A percentile compares a stretch with the other conserved stretches of the same genome.
Conservation (phyloP, 192 early-diverging fungal genomes). For the Gryganskiella cystojenkinii region DNA sequence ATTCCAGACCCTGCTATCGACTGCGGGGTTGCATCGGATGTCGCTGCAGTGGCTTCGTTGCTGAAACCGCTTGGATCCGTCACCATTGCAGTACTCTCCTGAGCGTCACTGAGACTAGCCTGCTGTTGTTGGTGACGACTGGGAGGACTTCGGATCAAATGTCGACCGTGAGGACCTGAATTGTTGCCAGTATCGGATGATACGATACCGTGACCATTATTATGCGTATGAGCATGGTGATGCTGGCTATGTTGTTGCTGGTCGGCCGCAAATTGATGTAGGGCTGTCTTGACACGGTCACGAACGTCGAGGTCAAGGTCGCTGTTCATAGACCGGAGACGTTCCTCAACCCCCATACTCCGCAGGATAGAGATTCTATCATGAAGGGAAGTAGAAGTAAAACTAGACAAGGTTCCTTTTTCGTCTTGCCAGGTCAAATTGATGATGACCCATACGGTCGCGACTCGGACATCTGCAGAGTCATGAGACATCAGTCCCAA, state of each 20-base stretch:
- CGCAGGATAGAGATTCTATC: too few relatives aligned
- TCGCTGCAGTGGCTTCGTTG: too few relatives aligned
- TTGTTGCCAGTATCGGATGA: background rate
- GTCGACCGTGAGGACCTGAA: too few relatives aligned
- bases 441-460: constrained; percentile 77
- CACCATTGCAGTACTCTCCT: too few relatives aligned
- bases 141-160: too few relatives aligned
- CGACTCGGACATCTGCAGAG: constrained; percentile 67
- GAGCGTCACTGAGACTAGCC: too few relatives aligned
- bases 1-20: too few relatives aligned
- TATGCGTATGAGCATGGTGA: constrained; percentile 13
- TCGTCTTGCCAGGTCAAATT: constrained; percentile 81
- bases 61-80: too few relatives aligned
- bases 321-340: constrained; percentile 62
- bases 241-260: too few relatives aligned
- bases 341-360: constrained; percentile 66
- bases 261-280: constrained; percentile 60
- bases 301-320: constrained; percentile 77
- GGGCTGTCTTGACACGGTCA: constrained; percentile 75
- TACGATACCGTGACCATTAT: constrained; percentile 4
- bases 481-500: constrained; percentile 65
- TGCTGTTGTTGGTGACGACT: too few relatives aligned
- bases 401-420: constrained; percentile 50
- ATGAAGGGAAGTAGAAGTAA: too few relatives aligned
- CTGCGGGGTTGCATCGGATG: too few relatives aligned